Percentiles rank a stretch among this genome's conserved stretches.
Evolutionary conservation across 441 rosid species (phyloP).

Genomic region (Pelargonium australe): DNA sequence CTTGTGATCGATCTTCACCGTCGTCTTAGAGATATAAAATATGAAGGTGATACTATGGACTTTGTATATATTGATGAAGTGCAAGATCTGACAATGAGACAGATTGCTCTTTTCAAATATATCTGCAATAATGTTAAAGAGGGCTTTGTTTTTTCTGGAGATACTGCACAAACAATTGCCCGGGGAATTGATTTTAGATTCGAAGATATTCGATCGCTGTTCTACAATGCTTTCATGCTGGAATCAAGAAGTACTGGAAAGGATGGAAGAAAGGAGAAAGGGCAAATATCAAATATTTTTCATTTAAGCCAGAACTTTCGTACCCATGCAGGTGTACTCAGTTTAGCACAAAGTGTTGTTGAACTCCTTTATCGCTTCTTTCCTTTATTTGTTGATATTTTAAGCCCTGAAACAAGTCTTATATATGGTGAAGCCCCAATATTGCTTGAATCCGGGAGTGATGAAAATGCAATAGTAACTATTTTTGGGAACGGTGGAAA

Average conservation of each 20-base stretch:
- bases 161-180: slow-evolving; percentile 46
- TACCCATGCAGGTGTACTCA: slow-evolving; percentile 49
- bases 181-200: slow-evolving; percentile 33
- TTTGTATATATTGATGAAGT: slow-evolving; percentile 59
- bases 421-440: slow-evolving; percentile 46
- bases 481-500: slow-evolving; percentile 33
- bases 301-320: slow-evolving; percentile 53
- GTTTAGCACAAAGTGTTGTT: slow-evolving; percentile 44
- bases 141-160: slow-evolving; percentile 51
- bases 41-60: slow-evolving; percentile 30
- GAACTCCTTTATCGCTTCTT: slow-evolving; percentile 45
- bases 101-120: slow-evolving; percentile 43
- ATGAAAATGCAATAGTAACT: slow-evolving; percentile 31
- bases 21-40: slow-evolving; percentile 25
- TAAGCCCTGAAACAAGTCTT: slow-evolving; percentile 36
- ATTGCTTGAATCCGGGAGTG: slow-evolving; percentile 31
- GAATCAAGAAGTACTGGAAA: slow-evolving; percentile 18
- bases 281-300: slow-evolving; percentile 34
- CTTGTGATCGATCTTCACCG: slow-evolving; percentile 46
- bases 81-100: slow-evolving; percentile 60
- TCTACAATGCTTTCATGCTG: slow-evolving; percentile 36
- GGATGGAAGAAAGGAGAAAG: slow-evolving; percentile 27
- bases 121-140: slow-evolving; percentile 35
- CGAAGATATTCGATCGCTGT: slow-evolving; percentile 29
- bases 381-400: slow-evolving; percentile 30